Conservation (phyloP, 106 monocot species). For the Dactylorhiza incarnata region DNA sequence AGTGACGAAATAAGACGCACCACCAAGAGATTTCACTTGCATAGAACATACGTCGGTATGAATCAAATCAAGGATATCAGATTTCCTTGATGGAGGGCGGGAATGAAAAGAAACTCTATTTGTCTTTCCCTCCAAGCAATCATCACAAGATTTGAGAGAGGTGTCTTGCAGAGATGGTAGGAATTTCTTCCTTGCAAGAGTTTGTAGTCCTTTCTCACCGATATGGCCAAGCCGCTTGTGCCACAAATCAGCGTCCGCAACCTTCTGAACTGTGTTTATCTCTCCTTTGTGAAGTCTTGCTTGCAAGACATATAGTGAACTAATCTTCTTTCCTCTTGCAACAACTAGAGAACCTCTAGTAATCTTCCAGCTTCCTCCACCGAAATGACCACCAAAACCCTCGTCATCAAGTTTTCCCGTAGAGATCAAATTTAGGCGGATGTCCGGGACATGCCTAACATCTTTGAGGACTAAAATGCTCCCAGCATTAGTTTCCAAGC, state of each 20-base stretch:
- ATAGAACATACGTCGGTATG: neutral
- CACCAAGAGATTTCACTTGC: too few species aligned
- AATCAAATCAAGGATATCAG: neutral
- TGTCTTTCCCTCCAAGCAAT: too few species aligned
- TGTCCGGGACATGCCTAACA: neutral
- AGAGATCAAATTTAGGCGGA: neutral
- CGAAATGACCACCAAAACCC: neutral
- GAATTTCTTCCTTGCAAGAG: neutral
- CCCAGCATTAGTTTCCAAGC: neutral
- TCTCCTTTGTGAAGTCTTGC: neutral
- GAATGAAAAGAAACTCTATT: too few species aligned
- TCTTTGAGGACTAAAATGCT: neutral
- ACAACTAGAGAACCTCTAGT: neutral
- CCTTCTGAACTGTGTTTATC: neutral
- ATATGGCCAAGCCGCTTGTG: neutral
- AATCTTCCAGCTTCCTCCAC: neutral
- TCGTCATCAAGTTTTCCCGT: too few species aligned
- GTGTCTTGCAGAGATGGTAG: neutral
- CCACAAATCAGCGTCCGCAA: neutral
- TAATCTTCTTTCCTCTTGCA: neutral
- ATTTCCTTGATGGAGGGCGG: too few species aligned
- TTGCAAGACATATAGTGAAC: neutral
- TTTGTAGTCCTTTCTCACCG: constrained; percentile 6
- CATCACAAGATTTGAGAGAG: neutral
- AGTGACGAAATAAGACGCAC: neutral